phyloP scores from a whole-genome alignment of 2,329 filamentous ascomycete species.

The Cercospora zeina region DNA sequence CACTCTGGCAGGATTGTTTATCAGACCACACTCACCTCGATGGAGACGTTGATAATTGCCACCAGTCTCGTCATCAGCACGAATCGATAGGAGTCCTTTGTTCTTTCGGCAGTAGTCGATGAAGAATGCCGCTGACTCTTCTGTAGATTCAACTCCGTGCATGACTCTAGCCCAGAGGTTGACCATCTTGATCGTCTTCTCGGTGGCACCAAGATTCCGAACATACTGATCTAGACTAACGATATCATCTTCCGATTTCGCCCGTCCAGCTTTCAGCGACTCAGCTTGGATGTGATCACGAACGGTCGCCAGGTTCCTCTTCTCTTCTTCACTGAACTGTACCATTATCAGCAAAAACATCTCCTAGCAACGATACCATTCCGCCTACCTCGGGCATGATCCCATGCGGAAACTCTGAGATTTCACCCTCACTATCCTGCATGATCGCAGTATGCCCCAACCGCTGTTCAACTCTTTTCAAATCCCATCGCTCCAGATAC shows the following conservation, averaged over 20 bases:
- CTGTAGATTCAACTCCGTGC: conserved; percentile 51
- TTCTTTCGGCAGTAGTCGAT: conserved; percentile 57
- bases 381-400: conserved; percentile 7
- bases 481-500: conserved; percentile 2
- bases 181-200: conserved; percentile 42
- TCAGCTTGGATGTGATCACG: conserved; percentile 42
- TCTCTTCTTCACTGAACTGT: conserved; percentile 21
- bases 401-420: conserved; percentile 34
- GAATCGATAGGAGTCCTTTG: conserved; percentile 53
- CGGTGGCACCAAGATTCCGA: conserved; percentile 36
- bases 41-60: conserved; percentile 36
- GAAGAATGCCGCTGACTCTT: conserved; percentile 56
- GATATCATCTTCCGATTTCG: conserved; percentile 37
- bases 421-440: neutral
- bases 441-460: conserved; percentile 10
- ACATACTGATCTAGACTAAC: conserved; percentile 45
- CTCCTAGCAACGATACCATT: neutral
- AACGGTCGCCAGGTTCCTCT: conserved; percentile 36
- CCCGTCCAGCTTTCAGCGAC: conserved; percentile 39
- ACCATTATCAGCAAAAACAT: neutral
- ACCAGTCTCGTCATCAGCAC: conserved; percentile 55
- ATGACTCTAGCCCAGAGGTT: conserved; percentile 52
- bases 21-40: neutral
- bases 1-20: too few relatives aligned
- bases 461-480: conserved; percentile 9